Percentiles rank a stretch among this genome's conserved stretches.
Evolutionary conservation across 306 rosid species (phyloP).

Genomic region (Cucumis cinereus): DNA sequence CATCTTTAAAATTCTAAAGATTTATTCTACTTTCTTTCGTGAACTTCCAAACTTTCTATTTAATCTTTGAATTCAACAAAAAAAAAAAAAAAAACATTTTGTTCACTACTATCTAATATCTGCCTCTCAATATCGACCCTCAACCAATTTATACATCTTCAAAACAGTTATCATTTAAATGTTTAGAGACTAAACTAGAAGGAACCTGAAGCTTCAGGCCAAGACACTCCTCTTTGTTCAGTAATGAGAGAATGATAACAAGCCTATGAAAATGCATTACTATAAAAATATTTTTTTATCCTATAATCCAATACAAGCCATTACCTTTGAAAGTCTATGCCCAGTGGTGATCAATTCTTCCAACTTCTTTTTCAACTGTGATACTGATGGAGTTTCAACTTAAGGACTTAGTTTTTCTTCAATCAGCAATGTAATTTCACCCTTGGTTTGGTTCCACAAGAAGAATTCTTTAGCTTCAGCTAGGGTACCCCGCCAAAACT

Average conservation of each 20-base stretch:
- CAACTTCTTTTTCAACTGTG: constrained; percentile 55
- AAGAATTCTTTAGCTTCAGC: constrained; percentile 56
- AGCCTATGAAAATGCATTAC: constrained; percentile 1
- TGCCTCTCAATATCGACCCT: background rate
- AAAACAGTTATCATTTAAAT: background rate
- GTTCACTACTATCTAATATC: background rate
- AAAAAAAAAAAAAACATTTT: too few species aligned
- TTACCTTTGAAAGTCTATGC: constrained; percentile 72
- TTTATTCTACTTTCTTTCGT: background rate
- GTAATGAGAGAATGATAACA: background rate
- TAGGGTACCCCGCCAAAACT: constrained; percentile 95
- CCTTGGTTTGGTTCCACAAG: constrained; percentile 50
- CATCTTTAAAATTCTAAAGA: background rate
- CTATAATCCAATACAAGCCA: constrained; percentile 8
- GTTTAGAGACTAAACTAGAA: background rate
- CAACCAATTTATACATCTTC: background rate
- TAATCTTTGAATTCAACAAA: background rate
- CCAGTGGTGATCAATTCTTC: constrained; percentile 61
- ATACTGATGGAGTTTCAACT: constrained; percentile 59
- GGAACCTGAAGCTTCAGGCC: background rate
- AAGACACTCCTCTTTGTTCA: background rate
- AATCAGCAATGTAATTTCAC: constrained; percentile 78
- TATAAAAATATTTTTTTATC: background rate
- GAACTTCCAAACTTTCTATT: background rate
- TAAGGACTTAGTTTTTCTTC: constrained; percentile 36